phyloP scores from a whole-genome alignment of 2,329 filamentous ascomycete genomes.

The Beauveria pseudobassiana region DNA sequence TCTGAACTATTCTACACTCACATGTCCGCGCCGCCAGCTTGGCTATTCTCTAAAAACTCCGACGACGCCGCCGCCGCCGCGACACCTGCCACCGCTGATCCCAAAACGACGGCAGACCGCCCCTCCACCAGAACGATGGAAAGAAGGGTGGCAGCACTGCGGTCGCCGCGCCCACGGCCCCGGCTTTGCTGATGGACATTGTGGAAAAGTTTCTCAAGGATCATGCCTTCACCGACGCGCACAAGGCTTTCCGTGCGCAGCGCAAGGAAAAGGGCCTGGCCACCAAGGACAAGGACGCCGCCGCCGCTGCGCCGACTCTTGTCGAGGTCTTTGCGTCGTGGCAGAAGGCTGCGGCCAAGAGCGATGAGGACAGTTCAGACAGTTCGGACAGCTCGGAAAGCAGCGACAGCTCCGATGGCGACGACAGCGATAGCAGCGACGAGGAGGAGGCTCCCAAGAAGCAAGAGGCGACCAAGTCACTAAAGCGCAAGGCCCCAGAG shows the following conservation, averaged over 20 bases:
- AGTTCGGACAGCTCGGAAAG: slow-evolving; percentile 17
- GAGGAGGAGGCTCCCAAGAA: slow-evolving; percentile 19
- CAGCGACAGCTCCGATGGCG: slow-evolving; percentile 18
- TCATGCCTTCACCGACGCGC: slow-evolving; percentile 56
- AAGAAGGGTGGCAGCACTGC: slow-evolving; percentile 24
- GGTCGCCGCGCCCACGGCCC: slow-evolving; percentile 28
- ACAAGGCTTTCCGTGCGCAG: slow-evolving; percentile 33
- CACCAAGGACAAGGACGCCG: slow-evolving; percentile 16
- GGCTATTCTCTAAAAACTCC: slow-evolving; percentile 37
- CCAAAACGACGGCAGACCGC: slow-evolving; percentile 2
- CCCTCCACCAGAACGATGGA: slow-evolving; percentile 23
- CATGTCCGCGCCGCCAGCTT: slow-evolving; percentile 33
- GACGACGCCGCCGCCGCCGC: slow-evolving; percentile 19
- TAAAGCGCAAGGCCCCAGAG: slow-evolving; percentile 35
- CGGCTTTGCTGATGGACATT: slow-evolving; percentile 57
- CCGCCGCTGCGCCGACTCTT: slow-evolving; percentile 26
- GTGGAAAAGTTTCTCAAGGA: slow-evolving; percentile 60
- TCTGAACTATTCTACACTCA: not conserved
- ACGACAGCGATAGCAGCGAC: slow-evolving; percentile 15
- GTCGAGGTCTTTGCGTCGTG: slow-evolving; percentile 44
- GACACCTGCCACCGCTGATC: slow-evolving; percentile 12
- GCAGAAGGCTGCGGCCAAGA: slow-evolving; percentile 29
- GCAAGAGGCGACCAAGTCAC: slow-evolving; percentile 12
- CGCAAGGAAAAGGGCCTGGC: slow-evolving; percentile 46
- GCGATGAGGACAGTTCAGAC: slow-evolving; percentile 16